A percentile compares a stretch with the other conserved stretches of the same genome.
phyloP scores from a whole-genome alignment of 345 rosid genomes.

The Salix dunnii region DNA sequence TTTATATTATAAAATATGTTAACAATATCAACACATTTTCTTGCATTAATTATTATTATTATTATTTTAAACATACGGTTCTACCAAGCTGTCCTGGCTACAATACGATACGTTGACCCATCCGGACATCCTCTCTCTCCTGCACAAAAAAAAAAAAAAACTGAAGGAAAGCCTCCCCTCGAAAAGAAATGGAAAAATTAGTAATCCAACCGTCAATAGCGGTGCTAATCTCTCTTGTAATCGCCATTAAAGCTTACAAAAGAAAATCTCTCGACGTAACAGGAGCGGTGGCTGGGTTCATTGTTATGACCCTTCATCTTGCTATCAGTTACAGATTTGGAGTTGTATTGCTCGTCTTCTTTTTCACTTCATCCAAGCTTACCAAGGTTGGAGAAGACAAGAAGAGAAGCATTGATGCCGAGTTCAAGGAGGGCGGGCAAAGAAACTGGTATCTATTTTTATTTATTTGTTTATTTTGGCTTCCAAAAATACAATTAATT shows the following conservation, averaged over 20 bases:
- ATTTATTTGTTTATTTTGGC: not conserved
- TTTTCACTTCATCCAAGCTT: constrained; percentile 78
- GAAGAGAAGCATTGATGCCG: constrained; percentile 72
- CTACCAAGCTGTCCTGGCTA: too few relatives aligned
- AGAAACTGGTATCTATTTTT: constrained; percentile 61
- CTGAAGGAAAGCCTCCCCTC: too few relatives aligned
- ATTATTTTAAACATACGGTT: too few relatives aligned
- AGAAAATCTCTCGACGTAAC: constrained; percentile 75
- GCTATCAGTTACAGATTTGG: constrained; percentile 83
- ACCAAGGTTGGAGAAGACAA: constrained; percentile 85
- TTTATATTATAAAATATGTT: too few relatives aligned
- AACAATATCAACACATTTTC: too few relatives aligned
- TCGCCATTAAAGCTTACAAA: constrained; percentile 61
- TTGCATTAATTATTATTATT: too few relatives aligned
- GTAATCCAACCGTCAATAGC: constrained; percentile 48
- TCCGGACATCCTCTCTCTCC: not conserved
- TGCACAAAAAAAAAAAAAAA: too few relatives aligned
- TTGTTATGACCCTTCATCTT: constrained; percentile 69
- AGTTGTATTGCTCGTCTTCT: constrained; percentile 73
- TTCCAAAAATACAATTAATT: too few relatives aligned
- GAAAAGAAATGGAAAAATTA: constrained; percentile 35
- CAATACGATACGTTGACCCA: not conserved
- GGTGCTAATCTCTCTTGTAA: constrained; percentile 42
- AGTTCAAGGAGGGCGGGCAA: constrained; percentile 93
- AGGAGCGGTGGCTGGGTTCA: constrained; percentile 76